A percentile compares a stretch with the other conserved stretches of the same genome.
These are phyloP conservation scores for Boletus sp. DNA, from an alignment of 768 basidiomycete genomes.

Conservation along the genomic window DNA sequence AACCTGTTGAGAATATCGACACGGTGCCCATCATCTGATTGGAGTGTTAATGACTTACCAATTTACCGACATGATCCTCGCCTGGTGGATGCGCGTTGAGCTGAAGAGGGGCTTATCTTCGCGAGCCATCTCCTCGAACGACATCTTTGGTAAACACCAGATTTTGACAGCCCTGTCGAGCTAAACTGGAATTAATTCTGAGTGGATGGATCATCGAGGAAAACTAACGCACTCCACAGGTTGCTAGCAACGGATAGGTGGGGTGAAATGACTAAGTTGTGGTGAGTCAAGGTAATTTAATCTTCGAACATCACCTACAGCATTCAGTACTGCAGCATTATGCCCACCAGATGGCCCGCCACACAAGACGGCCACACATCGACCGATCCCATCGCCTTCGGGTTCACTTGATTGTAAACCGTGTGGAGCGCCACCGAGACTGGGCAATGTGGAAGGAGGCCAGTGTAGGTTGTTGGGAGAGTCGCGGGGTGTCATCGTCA, in stretches of 20 bases:
- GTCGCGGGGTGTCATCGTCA: slow-evolving; percentile 36
- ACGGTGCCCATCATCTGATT: neutral
- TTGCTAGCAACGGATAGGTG: slow-evolving; percentile 61
- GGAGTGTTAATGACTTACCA: slow-evolving; percentile 42
- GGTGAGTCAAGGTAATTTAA: neutral
- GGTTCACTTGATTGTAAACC: slow-evolving; percentile 57
- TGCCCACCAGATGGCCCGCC: slow-evolving; percentile 77
- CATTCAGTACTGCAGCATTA: slow-evolving; percentile 60
- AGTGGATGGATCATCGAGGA: neutral
- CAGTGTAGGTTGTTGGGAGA: slow-evolving; percentile 53
- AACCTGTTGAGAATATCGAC: slow-evolving; percentile 42
- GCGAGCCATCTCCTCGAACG: slow-evolving; percentile 41
- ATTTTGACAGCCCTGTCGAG: slow-evolving; percentile 74
- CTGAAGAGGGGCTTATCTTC: slow-evolving; percentile 80
- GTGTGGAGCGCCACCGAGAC: slow-evolving; percentile 64
- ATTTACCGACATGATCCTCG: slow-evolving; percentile 57
- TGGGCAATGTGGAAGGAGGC: slow-evolving; percentile 47
- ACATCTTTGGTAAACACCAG: slow-evolving; percentile 53
- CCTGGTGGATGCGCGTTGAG: slow-evolving; percentile 60
- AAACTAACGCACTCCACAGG: slow-evolving; percentile 60
- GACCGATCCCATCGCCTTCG: slow-evolving; percentile 57
- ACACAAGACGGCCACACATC: slow-evolving; percentile 61
- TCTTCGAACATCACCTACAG: slow-evolving; percentile 39
- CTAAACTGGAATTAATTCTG: slow-evolving; percentile 32
- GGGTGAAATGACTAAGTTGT: slow-evolving; percentile 62